Evolutionary conservation across 371 early-diverging fungal genomes (phyloP), one percentile per base, ranked within the genome.

Genomic region (Saksenaea oblongispora): DNA sequence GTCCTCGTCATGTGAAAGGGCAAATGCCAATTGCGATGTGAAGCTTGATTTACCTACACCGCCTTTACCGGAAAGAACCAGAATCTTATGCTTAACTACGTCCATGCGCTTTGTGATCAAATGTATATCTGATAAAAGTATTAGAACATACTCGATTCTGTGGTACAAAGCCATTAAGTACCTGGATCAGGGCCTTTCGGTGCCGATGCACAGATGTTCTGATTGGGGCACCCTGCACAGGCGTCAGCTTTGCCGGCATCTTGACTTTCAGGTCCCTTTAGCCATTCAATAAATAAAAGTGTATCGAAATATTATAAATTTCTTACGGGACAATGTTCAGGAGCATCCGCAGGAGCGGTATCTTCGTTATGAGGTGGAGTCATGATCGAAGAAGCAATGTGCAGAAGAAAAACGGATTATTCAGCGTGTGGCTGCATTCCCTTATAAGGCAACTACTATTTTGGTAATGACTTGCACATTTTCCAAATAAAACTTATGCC

Each of bases 61-160:
- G 42, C 99, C 99, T 74, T 99, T 99, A 57, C 99, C 99, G 7
- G 96, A 95, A 37, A 99, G 89, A 1, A 99, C 87, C n/a, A 99
- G 84, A 55, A 99, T 81, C 71, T 93, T 93, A 70, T 91, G 91
- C 65, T 85, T 86, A 26, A 93, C 87, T 18, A 70, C 67, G 1
- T 72, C 62, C 67, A 95, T 75, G 39, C 91, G 82, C 37, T 89
- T 84, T 5, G 85, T 86, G 56, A 96, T 93, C 8, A 89, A 63
- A 7, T 90, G 79, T 35, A 97, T 79, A 63, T 55, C 24, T 14
- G 11, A 35, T 54, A 24, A 9, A 26, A 36, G 10, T 14, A 18
- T 62, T 17, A 41, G 11, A 42, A 62, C 61, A 54, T 62, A 36
- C 28, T 18, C 27, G 31, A 24, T 10, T 31, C 24, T 35, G n/a